These are phyloP conservation scores for Backusella mclennaniae DNA, from an alignment of 192 early-diverging fungal genomes.

Conservation along the genomic window DNA sequence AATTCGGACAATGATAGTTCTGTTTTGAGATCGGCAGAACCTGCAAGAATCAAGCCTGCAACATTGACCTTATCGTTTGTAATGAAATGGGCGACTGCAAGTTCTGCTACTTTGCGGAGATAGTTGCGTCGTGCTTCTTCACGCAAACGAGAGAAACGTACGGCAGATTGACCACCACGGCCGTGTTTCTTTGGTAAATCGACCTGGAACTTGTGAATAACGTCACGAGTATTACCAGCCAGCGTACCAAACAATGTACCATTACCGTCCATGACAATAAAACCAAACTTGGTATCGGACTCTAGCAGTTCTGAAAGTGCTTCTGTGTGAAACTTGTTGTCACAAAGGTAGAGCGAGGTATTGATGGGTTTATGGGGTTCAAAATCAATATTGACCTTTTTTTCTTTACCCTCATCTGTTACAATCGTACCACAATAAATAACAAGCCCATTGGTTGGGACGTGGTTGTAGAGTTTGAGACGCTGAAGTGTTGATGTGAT, in stretches of 20 bases:
- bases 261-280: constrained; percentile 99
- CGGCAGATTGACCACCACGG: constrained; percentile 99
- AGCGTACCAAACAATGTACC: constrained; percentile 93
- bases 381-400: constrained; percentile 98
- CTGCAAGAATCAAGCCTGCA: constrained; percentile 89
- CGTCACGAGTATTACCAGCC: constrained; percentile 91
- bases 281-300: constrained; percentile 93
- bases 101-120: constrained; percentile 96
- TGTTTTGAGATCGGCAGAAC: constrained; percentile 99
- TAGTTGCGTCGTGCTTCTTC: constrained; percentile 99
- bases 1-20: constrained; percentile 93
- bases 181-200: constrained; percentile 99
- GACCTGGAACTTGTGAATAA: constrained; percentile 93
- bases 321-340: constrained; percentile 99
- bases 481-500: constrained; percentile 98
- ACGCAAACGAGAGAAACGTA: constrained; percentile 98
- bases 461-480: constrained; percentile 86
- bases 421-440: constrained; percentile 94
- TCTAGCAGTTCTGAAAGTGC: constrained; percentile 89
- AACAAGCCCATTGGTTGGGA: constrained; percentile 92
- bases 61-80: constrained; percentile 79
- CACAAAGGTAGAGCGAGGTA: constrained; percentile 95
- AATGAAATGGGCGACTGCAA: constrained; percentile 92
- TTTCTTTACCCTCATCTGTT: constrained; percentile 99
- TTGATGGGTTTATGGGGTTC: constrained; percentile 99